These are phyloP conservation scores for Paramecium sexaurelia DNA, from an alignment of 73 alveolate genomes.

Conservation along the genomic window DNA sequence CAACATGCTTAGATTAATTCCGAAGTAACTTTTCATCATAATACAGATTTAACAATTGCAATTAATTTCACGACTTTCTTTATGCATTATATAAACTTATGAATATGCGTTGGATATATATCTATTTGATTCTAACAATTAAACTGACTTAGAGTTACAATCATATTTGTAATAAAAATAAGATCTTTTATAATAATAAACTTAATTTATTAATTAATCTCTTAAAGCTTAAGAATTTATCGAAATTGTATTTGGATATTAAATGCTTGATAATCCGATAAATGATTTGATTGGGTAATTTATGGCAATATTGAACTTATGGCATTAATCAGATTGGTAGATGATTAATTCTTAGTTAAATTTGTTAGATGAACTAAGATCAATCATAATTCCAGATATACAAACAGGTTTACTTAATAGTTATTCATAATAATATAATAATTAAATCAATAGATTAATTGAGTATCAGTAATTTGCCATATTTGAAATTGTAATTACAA, in stretches of 20 bases:
- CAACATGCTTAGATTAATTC: background rate
- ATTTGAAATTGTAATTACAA: background rate
- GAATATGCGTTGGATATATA: background rate
- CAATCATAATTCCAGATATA: background rate
- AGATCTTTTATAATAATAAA: background rate
- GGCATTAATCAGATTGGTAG: background rate
- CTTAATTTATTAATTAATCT: background rate
- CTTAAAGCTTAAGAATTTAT: background rate
- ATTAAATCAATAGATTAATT: background rate
- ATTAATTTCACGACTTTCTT: background rate
- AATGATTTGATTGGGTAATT: background rate
- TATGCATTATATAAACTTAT: background rate
- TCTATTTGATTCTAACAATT: background rate
- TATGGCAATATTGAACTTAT: background rate
- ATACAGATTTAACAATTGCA: background rate
- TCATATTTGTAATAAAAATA: background rate
- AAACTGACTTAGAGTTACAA: background rate
- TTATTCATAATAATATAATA: background rate
- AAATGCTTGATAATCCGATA: background rate
- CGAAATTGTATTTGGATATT: background rate
- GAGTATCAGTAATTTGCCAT: background rate
- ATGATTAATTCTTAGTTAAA: background rate
- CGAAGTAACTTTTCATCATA: background rate
- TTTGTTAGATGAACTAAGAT: background rate
- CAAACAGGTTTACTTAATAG: background rate